Conservation (phyloP, 805 yeast genomes). For the Millerago galiae region DNA sequence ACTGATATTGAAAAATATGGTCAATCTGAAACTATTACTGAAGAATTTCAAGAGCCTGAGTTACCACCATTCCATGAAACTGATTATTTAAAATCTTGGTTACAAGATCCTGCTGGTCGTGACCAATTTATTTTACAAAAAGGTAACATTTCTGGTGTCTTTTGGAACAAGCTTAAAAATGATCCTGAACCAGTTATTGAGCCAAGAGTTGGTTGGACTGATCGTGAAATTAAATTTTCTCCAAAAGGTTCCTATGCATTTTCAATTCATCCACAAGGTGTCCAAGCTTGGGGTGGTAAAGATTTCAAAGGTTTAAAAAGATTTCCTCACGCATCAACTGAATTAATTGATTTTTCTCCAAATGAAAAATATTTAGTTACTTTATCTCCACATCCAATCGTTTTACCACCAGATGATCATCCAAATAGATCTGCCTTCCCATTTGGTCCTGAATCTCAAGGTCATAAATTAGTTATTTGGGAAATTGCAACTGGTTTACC, state of each 20-base stretch:
- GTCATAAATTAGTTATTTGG: constrained; percentile 94
- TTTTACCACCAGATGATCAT: constrained; percentile 56
- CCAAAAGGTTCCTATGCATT: constrained; percentile 88
- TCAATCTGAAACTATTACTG: constrained; percentile 51
- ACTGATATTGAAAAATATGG: constrained; percentile 78
- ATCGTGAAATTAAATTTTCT: constrained; percentile 82
- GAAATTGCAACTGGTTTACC: constrained; percentile 78
- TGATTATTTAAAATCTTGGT: constrained; percentile 86
- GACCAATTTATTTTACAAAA: constrained; percentile 83
- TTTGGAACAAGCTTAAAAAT: constrained; percentile 73
- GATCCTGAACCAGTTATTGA: constrained; percentile 73
- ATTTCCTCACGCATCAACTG: constrained; percentile 83
- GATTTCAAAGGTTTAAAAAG: constrained; percentile 66
- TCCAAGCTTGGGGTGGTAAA: constrained; percentile 93
- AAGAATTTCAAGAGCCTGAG: constrained; percentile 64
- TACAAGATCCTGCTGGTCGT: constrained; percentile 80
- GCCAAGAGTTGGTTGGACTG: constrained; percentile 81
- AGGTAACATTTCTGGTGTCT: constrained; percentile 74
- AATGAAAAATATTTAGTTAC: constrained; percentile 86
- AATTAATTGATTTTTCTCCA: constrained; percentile 88
- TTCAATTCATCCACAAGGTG: constrained; percentile 90
- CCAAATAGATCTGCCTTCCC: constrained; percentile 68
- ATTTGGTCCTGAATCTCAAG: constrained; percentile 80
- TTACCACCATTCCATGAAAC: constrained; percentile 67
- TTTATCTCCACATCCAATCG: constrained; percentile 79